Evolutionary conservation across 2,329 filamentous ascomycete genomes (phyloP), one percentile per base, ranked within the genome.

Genomic region (Xylariaceae sp.): DNA sequence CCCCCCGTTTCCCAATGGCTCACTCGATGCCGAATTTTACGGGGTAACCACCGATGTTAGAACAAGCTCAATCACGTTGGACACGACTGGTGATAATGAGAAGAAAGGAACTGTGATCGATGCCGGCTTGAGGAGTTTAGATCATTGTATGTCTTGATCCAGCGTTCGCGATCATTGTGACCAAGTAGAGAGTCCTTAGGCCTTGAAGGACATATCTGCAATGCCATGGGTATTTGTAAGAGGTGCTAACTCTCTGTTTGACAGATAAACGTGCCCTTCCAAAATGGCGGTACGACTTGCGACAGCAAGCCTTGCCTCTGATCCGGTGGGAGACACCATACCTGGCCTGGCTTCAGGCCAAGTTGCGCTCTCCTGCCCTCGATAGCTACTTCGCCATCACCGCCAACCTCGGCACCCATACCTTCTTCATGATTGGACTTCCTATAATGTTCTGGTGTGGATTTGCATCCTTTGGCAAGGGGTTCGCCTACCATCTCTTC

Each of bases 371-470:
- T 16, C 91, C 91, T 1, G 82, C 89, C 7, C 86, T 97, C 66
- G 94, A 99, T 74, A 91, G 91, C 58, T 99, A 97, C 77, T 99
- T 99, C 74, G 93, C 94, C 44, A 91, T 95, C 61, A 96, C 92
- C 0, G 94, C 94, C 59, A 99, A 97, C 72, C 83, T 97, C 50
- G 91, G 94, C 61, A 99, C 94, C 0, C 94, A 99, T 74, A 99
- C 94, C 0, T 97, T 97, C 77, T 99, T 97, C 79, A 97, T 97
- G 92, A 82, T 96, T 62, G 88, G 91, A 53, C 77, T 99, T 67
- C 94, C 94, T 5, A 91, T 97, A 61, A 82, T 96, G 64, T 97
- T 97, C 77, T 99, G 94, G 94, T 96, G 91, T 67, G 93, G 93
- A 48, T 89, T 92, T 73, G 86, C 88, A 36, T 86, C 82, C 59